These are phyloP conservation scores for Alternaria arbusti DNA, from an alignment of 2,329 filamentous ascomycete species.

Conservation along the genomic window DNA sequence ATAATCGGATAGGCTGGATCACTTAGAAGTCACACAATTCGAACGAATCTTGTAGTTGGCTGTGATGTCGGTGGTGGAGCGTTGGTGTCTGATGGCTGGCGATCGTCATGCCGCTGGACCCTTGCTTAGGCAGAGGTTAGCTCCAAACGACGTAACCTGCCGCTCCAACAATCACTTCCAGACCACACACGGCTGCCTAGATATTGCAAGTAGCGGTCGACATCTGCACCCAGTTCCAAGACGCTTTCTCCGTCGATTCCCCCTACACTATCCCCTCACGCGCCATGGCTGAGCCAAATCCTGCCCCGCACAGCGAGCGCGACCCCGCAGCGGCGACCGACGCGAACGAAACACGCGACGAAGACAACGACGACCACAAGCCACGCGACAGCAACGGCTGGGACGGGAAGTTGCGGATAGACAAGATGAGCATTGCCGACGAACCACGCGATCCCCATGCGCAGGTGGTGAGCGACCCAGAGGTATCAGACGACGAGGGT, in stretches of 20 bases:
- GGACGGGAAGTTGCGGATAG: conserved; percentile 82
- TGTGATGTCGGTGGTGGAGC: not conserved
- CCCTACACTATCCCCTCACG: not conserved
- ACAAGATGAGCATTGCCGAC: conserved; percentile 62
- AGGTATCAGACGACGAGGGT: conserved; percentile 74
- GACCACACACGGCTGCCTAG: not conserved
- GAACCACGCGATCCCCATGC: conserved; percentile 64
- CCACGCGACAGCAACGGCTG: conserved; percentile 64
- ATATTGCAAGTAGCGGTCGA: not conserved
- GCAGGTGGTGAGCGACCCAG: conserved; percentile 71
- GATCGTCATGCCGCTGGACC: conserved; percentile 23
- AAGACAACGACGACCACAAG: conserved; percentile 36
- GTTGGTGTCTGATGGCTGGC: not conserved
- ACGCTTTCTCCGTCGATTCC: not conserved
- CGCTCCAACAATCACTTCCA: conserved; percentile 16
- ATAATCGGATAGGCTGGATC: not conserved
- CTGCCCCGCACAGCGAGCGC: conserved; percentile 36
- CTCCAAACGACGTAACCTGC: conserved; percentile 20
- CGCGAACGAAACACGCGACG: conserved; percentile 22
- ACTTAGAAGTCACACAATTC: not conserved
- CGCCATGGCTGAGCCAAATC: conserved; percentile 33
- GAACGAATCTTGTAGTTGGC: not conserved
- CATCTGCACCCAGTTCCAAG: not conserved
- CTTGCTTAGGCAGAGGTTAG: conserved; percentile 21
- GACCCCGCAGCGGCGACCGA: conserved; percentile 32